phyloP scores from a whole-genome alignment of 352 stramenopile species.

The Globisporangium yorkense region DNA sequence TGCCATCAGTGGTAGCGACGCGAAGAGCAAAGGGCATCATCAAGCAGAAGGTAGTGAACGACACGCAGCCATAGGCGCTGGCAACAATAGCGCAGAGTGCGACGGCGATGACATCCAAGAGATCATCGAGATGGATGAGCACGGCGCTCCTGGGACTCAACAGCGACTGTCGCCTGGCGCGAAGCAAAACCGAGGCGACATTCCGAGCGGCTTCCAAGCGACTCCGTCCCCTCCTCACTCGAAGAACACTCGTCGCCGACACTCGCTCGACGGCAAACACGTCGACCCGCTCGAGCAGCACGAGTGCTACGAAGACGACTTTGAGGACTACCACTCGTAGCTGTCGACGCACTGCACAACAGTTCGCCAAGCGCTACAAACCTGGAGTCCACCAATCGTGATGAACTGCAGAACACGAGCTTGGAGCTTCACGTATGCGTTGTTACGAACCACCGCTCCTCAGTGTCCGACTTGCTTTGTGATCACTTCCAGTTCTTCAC shows the following conservation, averaged over 20 bases:
- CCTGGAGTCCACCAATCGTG: too few species aligned
- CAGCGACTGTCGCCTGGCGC: constrained; percentile 1
- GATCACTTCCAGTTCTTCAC: too few species aligned
- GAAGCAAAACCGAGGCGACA: constrained; percentile 7
- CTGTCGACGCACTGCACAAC: neutral
- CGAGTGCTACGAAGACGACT: constrained; percentile 76
- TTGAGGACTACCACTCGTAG: constrained; percentile 52
- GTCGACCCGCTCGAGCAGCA: constrained; percentile 41
- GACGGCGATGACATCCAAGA: constrained; percentile 79
- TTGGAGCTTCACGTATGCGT: too few species aligned
- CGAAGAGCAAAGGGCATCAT: constrained; percentile 5
- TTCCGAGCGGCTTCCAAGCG: neutral
- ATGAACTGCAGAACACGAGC: too few species aligned
- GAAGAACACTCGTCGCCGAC: constrained; percentile 5
- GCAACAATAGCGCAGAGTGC: constrained; percentile 40
- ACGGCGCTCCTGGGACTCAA: neutral
- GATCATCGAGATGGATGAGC: constrained; percentile 65
- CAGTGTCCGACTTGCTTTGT: too few species aligned
- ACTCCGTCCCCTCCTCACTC: neutral
- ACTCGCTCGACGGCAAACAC: constrained; percentile 11
- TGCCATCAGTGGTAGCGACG: neutral
- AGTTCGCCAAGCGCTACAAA: too few species aligned
- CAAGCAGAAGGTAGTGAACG: neutral
- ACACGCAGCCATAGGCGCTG: constrained; percentile 13
- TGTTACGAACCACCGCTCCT: too few species aligned